Conservation (phyloP, 306 rosid genomes). For the Vigna nakashimae region DNA sequence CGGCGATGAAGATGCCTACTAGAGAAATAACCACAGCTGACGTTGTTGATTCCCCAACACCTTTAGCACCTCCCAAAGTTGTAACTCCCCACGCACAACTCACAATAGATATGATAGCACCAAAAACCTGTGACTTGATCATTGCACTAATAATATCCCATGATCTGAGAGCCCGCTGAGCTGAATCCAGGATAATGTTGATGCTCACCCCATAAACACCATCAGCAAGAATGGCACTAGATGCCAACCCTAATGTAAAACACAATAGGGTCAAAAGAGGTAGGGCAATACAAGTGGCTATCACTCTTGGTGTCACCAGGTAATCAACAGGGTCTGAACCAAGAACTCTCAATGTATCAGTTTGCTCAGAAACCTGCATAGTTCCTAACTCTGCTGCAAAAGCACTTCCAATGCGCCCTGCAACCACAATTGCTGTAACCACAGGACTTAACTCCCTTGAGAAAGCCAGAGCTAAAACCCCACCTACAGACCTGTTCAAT, state of each 20-base stretch:
- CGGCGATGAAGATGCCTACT: constrained; percentile 92
- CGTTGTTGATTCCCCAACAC: constrained; percentile 95
- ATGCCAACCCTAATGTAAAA: constrained; percentile 88
- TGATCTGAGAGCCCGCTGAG: constrained; percentile 74
- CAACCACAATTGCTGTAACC: constrained; percentile 88
- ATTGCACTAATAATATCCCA: constrained; percentile 95
- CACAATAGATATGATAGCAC: constrained; percentile 86
- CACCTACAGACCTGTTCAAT: constrained; percentile 90
- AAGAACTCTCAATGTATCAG: constrained; percentile 87
- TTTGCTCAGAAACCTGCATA: constrained; percentile 99
- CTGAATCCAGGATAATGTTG: constrained; percentile 92
- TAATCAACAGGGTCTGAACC: constrained; percentile 93
- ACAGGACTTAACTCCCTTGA: constrained; percentile 98
- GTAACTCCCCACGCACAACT: constrained; percentile 99
- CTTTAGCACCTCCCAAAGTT: constrained; percentile 94
- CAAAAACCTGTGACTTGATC: constrained; percentile 94
- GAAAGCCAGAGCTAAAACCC: constrained; percentile 95
- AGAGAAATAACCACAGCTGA: constrained; percentile 97
- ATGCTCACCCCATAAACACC: constrained; percentile 86
- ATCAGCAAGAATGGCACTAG: constrained; percentile 90
- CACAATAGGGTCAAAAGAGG: constrained; percentile 90
- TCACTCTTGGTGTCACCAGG: constrained; percentile 92
- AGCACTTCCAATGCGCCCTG: constrained; percentile 96
- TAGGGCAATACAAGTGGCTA: constrained; percentile 78
- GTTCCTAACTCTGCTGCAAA: constrained; percentile 98